Conservation (phyloP, 2,329 filamentous ascomycete genomes). For the Colletotrichum viniferum region DNA sequence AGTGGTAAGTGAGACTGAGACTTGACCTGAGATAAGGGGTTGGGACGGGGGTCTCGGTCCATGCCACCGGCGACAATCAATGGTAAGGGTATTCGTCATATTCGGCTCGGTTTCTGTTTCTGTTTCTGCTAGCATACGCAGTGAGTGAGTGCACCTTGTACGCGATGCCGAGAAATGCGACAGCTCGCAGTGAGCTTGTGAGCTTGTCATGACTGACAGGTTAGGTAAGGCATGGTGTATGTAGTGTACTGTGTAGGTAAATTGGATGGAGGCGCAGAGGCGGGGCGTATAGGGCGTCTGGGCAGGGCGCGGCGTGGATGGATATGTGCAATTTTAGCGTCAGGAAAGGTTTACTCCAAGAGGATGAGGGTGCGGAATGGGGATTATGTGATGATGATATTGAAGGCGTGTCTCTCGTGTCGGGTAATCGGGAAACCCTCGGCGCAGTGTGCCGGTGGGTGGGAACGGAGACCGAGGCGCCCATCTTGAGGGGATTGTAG, state of each 20-base stretch:
- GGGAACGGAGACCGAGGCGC: background rate
- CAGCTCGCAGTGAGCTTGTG: background rate
- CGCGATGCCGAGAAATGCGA: background rate
- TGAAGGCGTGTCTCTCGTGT: background rate
- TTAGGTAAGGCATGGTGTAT: background rate
- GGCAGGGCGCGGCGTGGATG: background rate
- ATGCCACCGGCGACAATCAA: background rate
- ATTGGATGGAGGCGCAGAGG: background rate
- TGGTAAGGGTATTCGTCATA: background rate
- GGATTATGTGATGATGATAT: background rate
- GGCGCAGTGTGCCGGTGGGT: background rate
- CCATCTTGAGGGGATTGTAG: background rate
- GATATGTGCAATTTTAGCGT: background rate
- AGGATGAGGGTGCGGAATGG: background rate
- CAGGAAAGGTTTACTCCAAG: background rate
- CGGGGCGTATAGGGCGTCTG: background rate
- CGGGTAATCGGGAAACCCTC: background rate
- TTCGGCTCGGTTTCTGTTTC: background rate
- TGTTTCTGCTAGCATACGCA: background rate
- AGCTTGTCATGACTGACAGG: background rate
- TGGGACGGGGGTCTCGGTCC: background rate
- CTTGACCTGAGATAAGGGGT: background rate
- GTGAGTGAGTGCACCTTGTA: background rate
- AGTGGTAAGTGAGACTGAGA: background rate
- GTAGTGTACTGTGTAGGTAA: background rate